Percentiles rank a stretch among this genome's conserved stretches.
These are phyloP conservation scores for Gamsiella multidivaricata DNA, from an alignment of 192 early-diverging fungal genomes.

Conservation along the genomic window DNA sequence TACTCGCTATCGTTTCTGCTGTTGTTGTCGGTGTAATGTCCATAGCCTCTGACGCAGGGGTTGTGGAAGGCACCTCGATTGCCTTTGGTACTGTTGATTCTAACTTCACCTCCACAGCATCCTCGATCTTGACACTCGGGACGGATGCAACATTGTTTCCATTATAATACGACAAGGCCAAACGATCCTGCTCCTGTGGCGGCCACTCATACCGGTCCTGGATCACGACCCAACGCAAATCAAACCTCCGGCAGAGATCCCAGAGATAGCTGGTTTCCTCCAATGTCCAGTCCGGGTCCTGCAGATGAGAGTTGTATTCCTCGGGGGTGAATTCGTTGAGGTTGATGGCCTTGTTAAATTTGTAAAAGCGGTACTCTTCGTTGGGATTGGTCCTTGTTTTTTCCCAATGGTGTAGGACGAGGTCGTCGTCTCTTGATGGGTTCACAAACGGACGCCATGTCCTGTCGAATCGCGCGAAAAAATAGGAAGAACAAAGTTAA, in stretches of 20 bases:
- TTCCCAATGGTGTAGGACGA: constrained; percentile 83
- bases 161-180: constrained; percentile 35
- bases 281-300: constrained; percentile 81
- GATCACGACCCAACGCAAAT: constrained; percentile 88
- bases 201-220: constrained; percentile 82
- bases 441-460: constrained; percentile 76
- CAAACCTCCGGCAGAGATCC: constrained; percentile 75
- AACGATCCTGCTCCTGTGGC: constrained; percentile 40
- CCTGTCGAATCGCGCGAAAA: constrained; percentile 56
- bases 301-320: constrained; percentile 83
- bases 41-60: background rate
- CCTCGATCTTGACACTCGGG: background rate
- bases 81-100: background rate
- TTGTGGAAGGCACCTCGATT: too few relatives aligned
- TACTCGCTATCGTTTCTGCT: background rate
- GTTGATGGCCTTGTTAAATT: constrained; percentile 79
- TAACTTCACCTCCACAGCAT: background rate
- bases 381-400: constrained; percentile 72
- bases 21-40: background rate
- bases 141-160: constrained; percentile 6
- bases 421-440: constrained; percentile 79
- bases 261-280: constrained; percentile 90
- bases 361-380: constrained; percentile 78
- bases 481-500: background rate
- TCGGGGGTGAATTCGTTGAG: constrained; percentile 81